A percentile compares a stretch with the other conserved stretches of the same genome.
Evolutionary conservation across 305 asterid genomes (phyloP).

Genomic region (Petunia hybrid): DNA sequence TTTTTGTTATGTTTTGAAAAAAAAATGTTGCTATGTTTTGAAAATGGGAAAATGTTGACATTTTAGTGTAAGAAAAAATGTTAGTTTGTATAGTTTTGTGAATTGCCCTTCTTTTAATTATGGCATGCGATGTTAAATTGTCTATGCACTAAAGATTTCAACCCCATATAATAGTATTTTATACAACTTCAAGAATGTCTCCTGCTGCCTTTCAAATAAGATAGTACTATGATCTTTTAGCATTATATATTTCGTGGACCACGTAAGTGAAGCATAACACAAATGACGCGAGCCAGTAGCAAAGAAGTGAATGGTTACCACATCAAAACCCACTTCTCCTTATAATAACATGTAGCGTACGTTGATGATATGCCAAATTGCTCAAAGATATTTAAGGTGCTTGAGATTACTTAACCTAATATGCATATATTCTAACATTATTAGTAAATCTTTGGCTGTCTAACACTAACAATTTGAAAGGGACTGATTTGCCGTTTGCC

Average conservation of each 20-base stretch:
- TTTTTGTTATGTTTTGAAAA: too few species aligned
- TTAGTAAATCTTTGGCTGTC: constrained; percentile 32
- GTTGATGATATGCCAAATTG: constrained; percentile 27
- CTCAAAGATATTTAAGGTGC: constrained; percentile 35
- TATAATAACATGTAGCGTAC: constrained; percentile 29
- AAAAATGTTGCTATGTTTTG: too few species aligned
- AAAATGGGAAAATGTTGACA: too few species aligned
- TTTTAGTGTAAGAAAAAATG: too few species aligned
- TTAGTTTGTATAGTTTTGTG: too few species aligned
- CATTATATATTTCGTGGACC: constrained; percentile 4
- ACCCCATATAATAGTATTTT: background rate
- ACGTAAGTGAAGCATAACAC: background rate
- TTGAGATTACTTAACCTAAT: too few species aligned
- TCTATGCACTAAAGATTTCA: background rate
- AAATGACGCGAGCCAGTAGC: background rate
- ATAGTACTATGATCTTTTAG: background rate
- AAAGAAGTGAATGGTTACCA: constrained; percentile 36
- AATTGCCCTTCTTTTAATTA: too few species aligned
- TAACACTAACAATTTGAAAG: constrained; percentile 21
- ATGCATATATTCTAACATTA: too few species aligned
- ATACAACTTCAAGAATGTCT: background rate
- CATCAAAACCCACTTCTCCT: constrained; percentile 42
- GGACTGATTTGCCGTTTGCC: background rate
- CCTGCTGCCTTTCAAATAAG: background rate
- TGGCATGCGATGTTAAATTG: background rate